Base-by-base conservation (phyloP, 2,329 filamentous ascomycete genomes). In the Calonectria pseudoturangicola region DNA sequence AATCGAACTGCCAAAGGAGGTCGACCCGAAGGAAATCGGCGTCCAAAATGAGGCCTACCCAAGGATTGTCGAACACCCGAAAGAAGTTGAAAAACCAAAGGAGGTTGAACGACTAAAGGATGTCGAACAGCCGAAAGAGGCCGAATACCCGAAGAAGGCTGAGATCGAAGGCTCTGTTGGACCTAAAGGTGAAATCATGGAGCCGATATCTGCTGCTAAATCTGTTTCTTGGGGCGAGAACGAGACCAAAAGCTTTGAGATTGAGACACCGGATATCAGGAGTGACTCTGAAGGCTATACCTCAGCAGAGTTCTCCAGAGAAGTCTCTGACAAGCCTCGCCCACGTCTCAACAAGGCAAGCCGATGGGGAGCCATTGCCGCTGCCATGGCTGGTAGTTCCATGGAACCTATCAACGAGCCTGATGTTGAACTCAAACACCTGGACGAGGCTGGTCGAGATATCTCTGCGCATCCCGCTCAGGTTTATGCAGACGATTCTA, bases 161-260 rank as follows among this genome's bases (percentile, higher is more conserved):
- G 77, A 74, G 21, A 68, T 80, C 75, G 67, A 85, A 33, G 84
- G 86, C 67, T 80, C 86, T 48, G 80, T 85, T 65, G 84, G 79
- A 45, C 80, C 86, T 27, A 84, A 82, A 54, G 85, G 85, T 13
- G 87, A 89, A 65, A 79, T 86, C 43, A 79, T 87, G 13, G 82
- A 86, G 13, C 69, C 76, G 2, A 56, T 45, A 25, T 50, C 79
- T 12, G 36, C 84, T 8, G 86, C 89, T 8, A 92, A 92, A 76
- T 88, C 84, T 50, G 92, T 93, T 5, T 91, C 88, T 15, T 93
- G 91, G 92, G 92, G 91, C 13, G 86, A 92, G 72, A 92, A 92
- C 74, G 87, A 92, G 79, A 92, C 89, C 4, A 91, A 92, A 80
- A 89, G 90, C 72, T 93, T 91, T 73, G 89, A 92, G 62, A 87